phyloP scores from a whole-genome alignment of 177 flowering plant species.

The Vitis hybrid region DNA sequence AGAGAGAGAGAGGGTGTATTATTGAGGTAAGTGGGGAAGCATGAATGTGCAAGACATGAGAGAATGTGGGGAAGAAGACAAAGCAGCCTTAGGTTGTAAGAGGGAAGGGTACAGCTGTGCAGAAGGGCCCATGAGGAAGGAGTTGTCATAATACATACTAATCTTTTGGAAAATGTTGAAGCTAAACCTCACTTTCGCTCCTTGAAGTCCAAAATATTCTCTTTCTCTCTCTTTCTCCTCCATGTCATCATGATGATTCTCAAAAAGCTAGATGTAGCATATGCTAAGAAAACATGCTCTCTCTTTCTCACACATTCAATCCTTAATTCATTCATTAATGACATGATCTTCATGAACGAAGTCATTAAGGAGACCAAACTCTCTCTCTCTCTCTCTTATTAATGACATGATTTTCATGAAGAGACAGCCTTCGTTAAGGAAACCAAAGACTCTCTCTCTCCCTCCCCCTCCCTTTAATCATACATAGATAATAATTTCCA shows the following conservation, averaged over 20 bases:
- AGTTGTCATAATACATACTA: conserved; percentile 5
- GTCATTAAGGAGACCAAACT: background rate
- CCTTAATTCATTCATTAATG: too few species aligned
- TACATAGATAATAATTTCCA: too few species aligned
- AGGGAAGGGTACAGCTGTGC: conserved; percentile 20
- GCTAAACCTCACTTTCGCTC: background rate
- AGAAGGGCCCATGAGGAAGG: conserved; percentile 14
- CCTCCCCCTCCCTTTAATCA: too few species aligned
- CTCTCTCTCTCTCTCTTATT: too few species aligned
- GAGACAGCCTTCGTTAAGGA: background rate
- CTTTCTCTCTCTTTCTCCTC: too few species aligned
- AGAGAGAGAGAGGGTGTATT: conserved; percentile 2
- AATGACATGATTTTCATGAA: background rate
- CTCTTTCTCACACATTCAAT: too few species aligned
- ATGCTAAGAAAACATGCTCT: too few species aligned
- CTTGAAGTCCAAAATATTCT: too few species aligned
- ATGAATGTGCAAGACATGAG: conserved; percentile 8
- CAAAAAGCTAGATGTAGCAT: too few species aligned
- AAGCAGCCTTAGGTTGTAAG: conserved; percentile 15
- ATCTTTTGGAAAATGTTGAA: background rate
- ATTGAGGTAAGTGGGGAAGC: conserved; percentile 19
- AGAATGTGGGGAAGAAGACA: conserved; percentile 15
- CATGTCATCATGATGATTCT: too few species aligned
- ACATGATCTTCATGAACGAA: background rate
- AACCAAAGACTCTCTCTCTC: too few species aligned